Conservation (phyloP, 2,329 filamentous ascomycete genomes). For the Elsinoe perseae region DNA sequence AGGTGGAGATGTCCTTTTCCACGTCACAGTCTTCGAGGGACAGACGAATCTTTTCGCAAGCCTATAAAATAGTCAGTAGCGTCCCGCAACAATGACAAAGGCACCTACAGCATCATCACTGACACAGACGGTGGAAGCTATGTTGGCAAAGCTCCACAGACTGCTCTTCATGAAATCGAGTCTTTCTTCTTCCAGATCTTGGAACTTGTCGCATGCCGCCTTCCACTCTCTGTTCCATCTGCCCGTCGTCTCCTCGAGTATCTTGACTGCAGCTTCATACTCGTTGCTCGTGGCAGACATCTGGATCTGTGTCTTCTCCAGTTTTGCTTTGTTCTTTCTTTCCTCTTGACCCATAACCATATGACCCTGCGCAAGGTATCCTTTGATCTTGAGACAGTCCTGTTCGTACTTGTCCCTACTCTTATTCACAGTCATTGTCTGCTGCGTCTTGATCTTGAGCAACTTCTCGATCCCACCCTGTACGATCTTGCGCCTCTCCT, state of each 20-base stretch:
- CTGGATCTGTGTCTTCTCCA: conserved; percentile 97
- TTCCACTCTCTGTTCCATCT: conserved; percentile 99
- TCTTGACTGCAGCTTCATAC: conserved; percentile 87
- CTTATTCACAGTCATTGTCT: conserved; percentile 88
- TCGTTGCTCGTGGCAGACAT: conserved; percentile 84
- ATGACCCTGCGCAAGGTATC: conserved; percentile 93
- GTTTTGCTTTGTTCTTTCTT: conserved; percentile 95
- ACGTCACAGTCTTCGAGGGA: conserved; percentile 94
- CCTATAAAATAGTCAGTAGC: conserved; percentile 36
- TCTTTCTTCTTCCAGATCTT: conserved; percentile 94
- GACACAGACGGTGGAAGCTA: conserved; percentile 93
- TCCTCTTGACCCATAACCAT: conserved; percentile 99
- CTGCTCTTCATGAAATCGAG: conserved; percentile 97
- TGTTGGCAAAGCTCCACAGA: conserved; percentile 95
- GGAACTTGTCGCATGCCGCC: conserved; percentile 93
- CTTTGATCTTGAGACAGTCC: conserved; percentile 96
- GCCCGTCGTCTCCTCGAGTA: conserved; percentile 86
- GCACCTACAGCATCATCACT: conserved; percentile 73
- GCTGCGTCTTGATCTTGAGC: conserved; percentile 84
- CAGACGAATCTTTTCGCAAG: conserved; percentile 90
- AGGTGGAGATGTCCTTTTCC: conserved; percentile 81
- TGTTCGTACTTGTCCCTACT: conserved; percentile 92
- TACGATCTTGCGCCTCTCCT: conserved; percentile 93
- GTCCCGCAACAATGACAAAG: background rate
- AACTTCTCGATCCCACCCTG: conserved; percentile 91